Evolutionary conservation across 73 alveolate species (phyloP), one percentile per base, ranked within the genome.

Genomic region (Strombidium stylifer): DNA sequence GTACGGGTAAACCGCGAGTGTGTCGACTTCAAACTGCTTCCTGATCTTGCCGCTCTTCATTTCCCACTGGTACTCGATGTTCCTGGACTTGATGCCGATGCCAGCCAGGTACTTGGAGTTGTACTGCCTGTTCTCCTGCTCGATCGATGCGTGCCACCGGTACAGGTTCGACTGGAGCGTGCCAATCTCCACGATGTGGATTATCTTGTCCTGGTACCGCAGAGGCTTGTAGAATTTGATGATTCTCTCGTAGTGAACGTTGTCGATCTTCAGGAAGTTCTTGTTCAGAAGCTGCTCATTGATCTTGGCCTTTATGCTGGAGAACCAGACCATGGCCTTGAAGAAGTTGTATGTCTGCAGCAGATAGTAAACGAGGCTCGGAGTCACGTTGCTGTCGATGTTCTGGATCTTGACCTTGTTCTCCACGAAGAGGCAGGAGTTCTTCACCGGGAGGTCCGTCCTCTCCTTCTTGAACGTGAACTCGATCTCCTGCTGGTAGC

Each of bases 221-320:
- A 14, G 8, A 12, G 41, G 66, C 25, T 64, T 14, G 28, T 44
- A 46, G 16, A 64, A 18, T 16, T 44, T 10, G 11, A 64, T 10
- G 25, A 64, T 32, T 14, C 30, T 2, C 23, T 55, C 78, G 20
- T 30, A 64, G 37, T 45, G 66, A 4, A 64, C 44, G 14, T 44
- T 16, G 19, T 64, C 45, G 30, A 37, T 46, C 31, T 64, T 64
- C 47, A 76, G 32, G 48, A 76, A 76, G 21, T 76, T 81, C 16
- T 36, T 39, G 15, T 76, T 69, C 3, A 65, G 69, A 15, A 76
- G 26, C 10, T 21, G 51, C n/a, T 28, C 36, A 81, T 65, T 76
- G 1, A 76, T 49, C 14, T 26, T 57, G 47, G 39, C 30, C 45
- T 76, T 76, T 3, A 66, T 62, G 31, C 68, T 45, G 1, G 88